These are phyloP conservation scores for Podaxis sp. DNA, from an alignment of 768 basidiomycete species.

Conservation along the genomic window DNA sequence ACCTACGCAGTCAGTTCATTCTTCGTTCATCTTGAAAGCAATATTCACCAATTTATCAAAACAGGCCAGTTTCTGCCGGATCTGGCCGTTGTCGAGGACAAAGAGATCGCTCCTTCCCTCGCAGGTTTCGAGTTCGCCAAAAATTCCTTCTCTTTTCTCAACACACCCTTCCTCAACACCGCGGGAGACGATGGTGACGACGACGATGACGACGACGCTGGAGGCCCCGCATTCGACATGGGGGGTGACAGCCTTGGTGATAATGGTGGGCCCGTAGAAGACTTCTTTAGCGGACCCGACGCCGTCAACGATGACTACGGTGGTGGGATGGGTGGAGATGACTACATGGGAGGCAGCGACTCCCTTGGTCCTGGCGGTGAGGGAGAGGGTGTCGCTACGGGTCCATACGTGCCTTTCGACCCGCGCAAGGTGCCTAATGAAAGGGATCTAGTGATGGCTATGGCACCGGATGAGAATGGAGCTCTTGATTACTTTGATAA, in stretches of 20 bases:
- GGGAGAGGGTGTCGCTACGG: conserved; percentile 35
- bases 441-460: conserved; percentile 80
- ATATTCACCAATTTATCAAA: conserved; percentile 4
- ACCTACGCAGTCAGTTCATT: conserved; percentile 50
- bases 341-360: conserved; percentile 35
- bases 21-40: not conserved
- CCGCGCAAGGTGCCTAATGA: conserved; percentile 74
- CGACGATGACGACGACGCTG: conserved; percentile 26
- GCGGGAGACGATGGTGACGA: conserved; percentile 35
- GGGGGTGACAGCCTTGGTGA: conserved; percentile 18
- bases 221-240: conserved; percentile 37
- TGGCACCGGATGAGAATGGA: conserved; percentile 60
- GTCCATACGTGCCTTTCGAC: conserved; percentile 75
- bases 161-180: conserved; percentile 54
- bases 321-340: conserved; percentile 34
- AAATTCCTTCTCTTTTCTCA: conserved; percentile 57
- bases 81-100: conserved; percentile 54
- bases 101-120: conserved; percentile 78
- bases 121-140: conserved; percentile 79
- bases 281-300: conserved; percentile 37
- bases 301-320: conserved; percentile 35
- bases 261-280: conserved; percentile 20
- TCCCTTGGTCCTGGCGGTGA: conserved; percentile 41
- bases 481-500: conserved; percentile 90
- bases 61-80: conserved; percentile 73